Conservation (phyloP, 2,329 filamentous ascomycete genomes). For the Cytospora mali region DNA sequence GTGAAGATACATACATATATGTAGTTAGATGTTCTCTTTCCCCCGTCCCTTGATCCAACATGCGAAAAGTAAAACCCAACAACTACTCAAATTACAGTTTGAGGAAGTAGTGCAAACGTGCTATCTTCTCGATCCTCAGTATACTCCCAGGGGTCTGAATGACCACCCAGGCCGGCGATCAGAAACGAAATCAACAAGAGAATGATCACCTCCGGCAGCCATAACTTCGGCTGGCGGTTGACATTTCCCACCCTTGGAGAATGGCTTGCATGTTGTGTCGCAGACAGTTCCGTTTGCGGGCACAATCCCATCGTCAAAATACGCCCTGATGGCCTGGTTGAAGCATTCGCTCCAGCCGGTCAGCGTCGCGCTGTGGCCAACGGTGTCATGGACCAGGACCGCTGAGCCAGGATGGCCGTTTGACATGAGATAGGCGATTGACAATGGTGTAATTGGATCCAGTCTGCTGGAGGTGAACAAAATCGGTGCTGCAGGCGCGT, state of each 20-base stretch:
- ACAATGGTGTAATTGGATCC: constrained; percentile 26
- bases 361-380: constrained; percentile 23
- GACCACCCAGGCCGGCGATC: background rate
- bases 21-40: no score
- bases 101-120: no score
- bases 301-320: constrained; percentile 23
- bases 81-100: no score
- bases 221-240: constrained; percentile 38
- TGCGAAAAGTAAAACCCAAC: no score
- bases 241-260: constrained; percentile 39
- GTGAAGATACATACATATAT: no score
- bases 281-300: constrained; percentile 25
- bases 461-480: constrained; percentile 21
- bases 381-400: constrained; percentile 23
- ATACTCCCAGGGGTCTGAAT: background rate
- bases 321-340: constrained; percentile 25
- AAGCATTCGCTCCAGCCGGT: constrained; percentile 28
- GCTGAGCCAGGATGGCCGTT: constrained; percentile 23
- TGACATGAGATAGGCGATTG: constrained; percentile 19
- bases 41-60: no score
- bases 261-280: constrained; percentile 19
- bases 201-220: background rate
- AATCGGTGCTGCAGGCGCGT: constrained; percentile 22
- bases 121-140: no score
- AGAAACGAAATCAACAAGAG: background rate